These are phyloP conservation scores for Beauveria scarabaeidicola DNA, from an alignment of 2,329 filamentous ascomycete species.

Conservation along the genomic window DNA sequence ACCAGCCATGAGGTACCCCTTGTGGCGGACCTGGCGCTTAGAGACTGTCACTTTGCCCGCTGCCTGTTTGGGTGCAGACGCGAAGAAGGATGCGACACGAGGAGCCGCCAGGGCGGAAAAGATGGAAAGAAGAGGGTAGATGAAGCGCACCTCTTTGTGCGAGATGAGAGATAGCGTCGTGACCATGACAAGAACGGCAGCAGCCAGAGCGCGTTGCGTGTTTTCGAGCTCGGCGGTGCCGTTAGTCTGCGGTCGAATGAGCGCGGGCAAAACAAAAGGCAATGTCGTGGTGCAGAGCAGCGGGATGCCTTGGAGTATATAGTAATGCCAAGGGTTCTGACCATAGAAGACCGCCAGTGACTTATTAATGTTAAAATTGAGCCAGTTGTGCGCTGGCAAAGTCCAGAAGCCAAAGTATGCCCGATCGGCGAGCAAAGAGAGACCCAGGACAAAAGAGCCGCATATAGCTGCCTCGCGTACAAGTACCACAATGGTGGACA, in stretches of 20 bases:
- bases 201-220: constrained; percentile 35
- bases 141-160: constrained; percentile 96
- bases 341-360: constrained; percentile 90
- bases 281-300: constrained; percentile 76
- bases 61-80: constrained; percentile 22
- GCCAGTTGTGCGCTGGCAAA: constrained; percentile 77
- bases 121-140: constrained; percentile 84
- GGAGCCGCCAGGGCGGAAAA: constrained; percentile 73
- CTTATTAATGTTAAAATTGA: constrained; percentile 85
- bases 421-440: constrained; percentile 62
- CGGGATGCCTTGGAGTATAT: constrained; percentile 80
- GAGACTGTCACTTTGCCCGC: constrained; percentile 20
- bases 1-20: constrained; percentile 46
- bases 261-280: constrained; percentile 61
- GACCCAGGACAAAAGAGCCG: constrained; percentile 48
- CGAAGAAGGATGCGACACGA: constrained; percentile 58
- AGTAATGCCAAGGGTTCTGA: constrained; percentile 84
- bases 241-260: constrained; percentile 44
- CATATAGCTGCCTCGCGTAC: constrained; percentile 57
- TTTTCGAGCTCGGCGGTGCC: constrained; percentile 23
- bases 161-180: constrained; percentile 65
- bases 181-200: constrained; percentile 51
- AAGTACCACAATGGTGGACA: constrained; percentile 42
- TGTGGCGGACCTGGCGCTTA: constrained; percentile 37
- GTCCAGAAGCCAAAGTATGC: constrained; percentile 80